Evolutionary conservation across 805 yeast genomes (phyloP).

Genomic region (Clavispora phyllophila): DNA sequence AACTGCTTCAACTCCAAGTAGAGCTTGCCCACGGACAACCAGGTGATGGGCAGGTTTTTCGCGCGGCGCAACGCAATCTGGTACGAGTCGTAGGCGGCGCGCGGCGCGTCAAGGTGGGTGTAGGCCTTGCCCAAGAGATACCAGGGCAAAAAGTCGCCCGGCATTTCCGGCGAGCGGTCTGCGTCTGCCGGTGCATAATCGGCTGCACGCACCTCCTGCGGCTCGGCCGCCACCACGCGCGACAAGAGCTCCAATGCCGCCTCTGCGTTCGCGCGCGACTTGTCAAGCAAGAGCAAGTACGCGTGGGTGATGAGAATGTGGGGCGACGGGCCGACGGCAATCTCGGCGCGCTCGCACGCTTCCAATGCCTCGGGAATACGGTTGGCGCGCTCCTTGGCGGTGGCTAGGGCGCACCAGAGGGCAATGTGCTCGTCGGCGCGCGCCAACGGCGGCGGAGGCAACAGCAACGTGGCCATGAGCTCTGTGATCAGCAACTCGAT

Average conservation of each 20-base stretch:
- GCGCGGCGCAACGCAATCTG: slow-evolving; percentile 52
- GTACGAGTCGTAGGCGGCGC: slow-evolving; percentile 50
- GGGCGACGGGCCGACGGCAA: slow-evolving; percentile 40
- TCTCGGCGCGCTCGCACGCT: slow-evolving; percentile 45
- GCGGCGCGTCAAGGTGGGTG: slow-evolving; percentile 40
- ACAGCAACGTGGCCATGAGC: slow-evolving; percentile 43
- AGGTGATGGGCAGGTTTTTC: slow-evolving; percentile 51
- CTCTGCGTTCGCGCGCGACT: slow-evolving; percentile 13
- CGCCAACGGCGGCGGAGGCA: slow-evolving; percentile 45
- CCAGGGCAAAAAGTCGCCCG: slow-evolving; percentile 56
- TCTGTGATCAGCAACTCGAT: slow-evolving; percentile 47
- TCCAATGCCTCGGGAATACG: slow-evolving; percentile 46
- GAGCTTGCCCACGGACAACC: slow-evolving; percentile 63
- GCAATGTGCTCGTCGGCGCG: slow-evolving; percentile 44
- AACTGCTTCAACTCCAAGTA: slow-evolving; percentile 56
- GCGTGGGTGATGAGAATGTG: slow-evolving; percentile 45
- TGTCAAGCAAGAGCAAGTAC: slow-evolving; percentile 39
- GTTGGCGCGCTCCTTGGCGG: slow-evolving; percentile 47
- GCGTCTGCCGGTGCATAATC: slow-evolving; percentile 11
- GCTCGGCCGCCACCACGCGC: slow-evolving; percentile 16
- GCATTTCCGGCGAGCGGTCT: slow-evolving; percentile 15
- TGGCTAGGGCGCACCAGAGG: slow-evolving; percentile 50
- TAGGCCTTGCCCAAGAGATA: slow-evolving; percentile 51
- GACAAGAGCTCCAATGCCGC: slow-evolving; percentile 16
- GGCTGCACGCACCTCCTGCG: slow-evolving; percentile 6